Evolutionary conservation across 345 rosid species (phyloP), one percentile per base, ranked within the genome.

Genomic region (Sisymbrium irio): DNA sequence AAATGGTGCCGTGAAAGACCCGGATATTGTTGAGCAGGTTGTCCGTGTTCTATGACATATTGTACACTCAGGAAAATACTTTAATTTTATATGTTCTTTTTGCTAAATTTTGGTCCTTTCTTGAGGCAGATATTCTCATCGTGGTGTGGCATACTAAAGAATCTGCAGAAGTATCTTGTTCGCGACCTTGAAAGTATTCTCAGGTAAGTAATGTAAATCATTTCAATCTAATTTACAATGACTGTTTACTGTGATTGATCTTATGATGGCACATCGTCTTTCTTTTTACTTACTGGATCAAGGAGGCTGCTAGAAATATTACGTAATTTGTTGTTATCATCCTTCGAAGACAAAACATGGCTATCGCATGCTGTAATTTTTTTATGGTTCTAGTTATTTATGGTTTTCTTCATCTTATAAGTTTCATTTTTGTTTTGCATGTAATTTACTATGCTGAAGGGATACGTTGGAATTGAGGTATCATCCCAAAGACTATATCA

Each of bases 21-120:
- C 99, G 18, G 97, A 94, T 72, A 87, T 91, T 67, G 73, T 94
- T 76, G 90, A 94, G 83, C 96, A 91, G 98, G 98, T 93, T 60
- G 66, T 39, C 62, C 49, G 30, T 22, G 71, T 62, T 69, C 56
- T 51, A 33, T 17, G 27, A 63, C 45, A 19, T 76, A 27, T 44
- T 42, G 19, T 19, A 28, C 53, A 18, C 27, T 37, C n/a, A 28
- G 15, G 17, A 14, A 1, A 18, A 40, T 44, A 14, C 65, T 8
- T 8, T 12, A 2, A 62, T 10, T 47, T 19, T 33, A 4, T 54
- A 69, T 11, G 12, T 54, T 69, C 0, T 20, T 47, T 42, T 14
- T 20, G 9, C 73, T 72, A 58, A 77, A 27, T 28, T 2, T 37
- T 55, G 18, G 65, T 8, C 45, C 39, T 53, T 59, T 77, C 76